Evolutionary conservation across 2,329 filamentous ascomycete genomes (phyloP), one percentile per base, ranked within the genome.

Genomic region (Elsinoe ampelina): DNA sequence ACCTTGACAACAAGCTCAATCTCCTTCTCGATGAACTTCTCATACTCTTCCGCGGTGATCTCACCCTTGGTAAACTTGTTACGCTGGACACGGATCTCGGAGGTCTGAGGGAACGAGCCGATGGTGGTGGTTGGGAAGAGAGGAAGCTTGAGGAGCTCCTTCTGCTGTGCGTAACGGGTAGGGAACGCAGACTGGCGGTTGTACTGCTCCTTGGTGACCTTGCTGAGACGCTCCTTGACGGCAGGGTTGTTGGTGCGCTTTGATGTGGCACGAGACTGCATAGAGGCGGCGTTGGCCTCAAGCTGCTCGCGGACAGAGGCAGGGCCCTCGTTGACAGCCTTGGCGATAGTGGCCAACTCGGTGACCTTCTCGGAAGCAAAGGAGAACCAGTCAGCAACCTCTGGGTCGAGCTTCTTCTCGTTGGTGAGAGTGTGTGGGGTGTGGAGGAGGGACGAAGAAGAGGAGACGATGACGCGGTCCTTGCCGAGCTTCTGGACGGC

Each of bases 31-130:
- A 98, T 98, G 82, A 98, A 98, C 76, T 89, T 87, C 80, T 98
- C 93, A 76, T 98, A 98, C 79, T 97, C 79, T 71, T 85, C 81
- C 67, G 85, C 80, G 54, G 86, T 91, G 75, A 98, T 97, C 76
- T 97, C 91, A 71, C 87, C 87, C 86, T 98, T 98, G 81, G 91
- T 95, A 80, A 96, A 89, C 82, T 93, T 95, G 84, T 93, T 95
- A 71, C 93, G 88, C 78, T 91, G 85, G 68, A 95, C 78, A 78
- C 93, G 90, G 78, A 98, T 98, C 76, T 97, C 89, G 82, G 92
- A 91, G 74, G 93, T 98, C 82, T 98, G 93, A 66, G 93, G 93
- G 88, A 98, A 98, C 58, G 92, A 97, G 66, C 93, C 93, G 65
- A 98, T 98, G 73, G 93, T 98, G 73, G 93, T 98, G 71, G 93